Percentiles rank a stretch among this genome's conserved stretches.
These are phyloP conservation scores for Cinchona pubescens DNA, from an alignment of 257 asterid genomes.

Conservation along the genomic window DNA sequence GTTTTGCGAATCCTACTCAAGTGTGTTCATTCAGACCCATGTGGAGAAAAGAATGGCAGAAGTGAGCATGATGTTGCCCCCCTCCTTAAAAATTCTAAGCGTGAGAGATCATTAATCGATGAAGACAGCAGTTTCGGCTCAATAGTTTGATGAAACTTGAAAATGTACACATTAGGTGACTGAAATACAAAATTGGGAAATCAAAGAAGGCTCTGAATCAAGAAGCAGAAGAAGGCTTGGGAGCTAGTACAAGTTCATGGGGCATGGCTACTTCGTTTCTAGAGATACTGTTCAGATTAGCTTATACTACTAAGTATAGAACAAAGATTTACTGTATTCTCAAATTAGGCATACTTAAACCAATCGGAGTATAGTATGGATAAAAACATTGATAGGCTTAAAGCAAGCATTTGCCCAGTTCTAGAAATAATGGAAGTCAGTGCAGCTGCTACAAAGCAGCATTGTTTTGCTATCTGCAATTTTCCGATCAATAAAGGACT, in stretches of 20 bases:
- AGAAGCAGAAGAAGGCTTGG: not conserved
- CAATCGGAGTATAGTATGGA: not conserved
- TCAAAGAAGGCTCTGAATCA: not conserved
- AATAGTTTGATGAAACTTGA: constrained; percentile 20
- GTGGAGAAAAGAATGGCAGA: constrained; percentile 25
- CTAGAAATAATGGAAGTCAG: not conserved
- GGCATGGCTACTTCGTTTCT: not conserved
- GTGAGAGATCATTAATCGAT: constrained; percentile 21
- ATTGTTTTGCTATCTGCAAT: not conserved
- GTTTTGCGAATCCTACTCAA: constrained; percentile 55
- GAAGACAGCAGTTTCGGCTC: constrained; percentile 38
- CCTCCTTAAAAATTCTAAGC: constrained; percentile 49
- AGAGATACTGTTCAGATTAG: not conserved
- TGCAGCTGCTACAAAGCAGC: not conserved
- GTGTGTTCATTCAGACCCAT: constrained; percentile 31
- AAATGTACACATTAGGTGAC: constrained; percentile 4
- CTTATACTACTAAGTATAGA: not conserved
- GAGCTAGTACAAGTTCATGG: not conserved
- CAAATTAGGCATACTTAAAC: not conserved
- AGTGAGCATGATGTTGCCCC: constrained; percentile 56
- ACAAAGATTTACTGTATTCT: not conserved
- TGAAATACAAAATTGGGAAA: not conserved
- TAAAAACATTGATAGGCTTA: not conserved
- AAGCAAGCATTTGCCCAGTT: constrained; percentile 2
- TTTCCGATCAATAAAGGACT: not conserved